Evolutionary conservation across 371 early-diverging fungal genomes (phyloP).

Genomic region (Haplosporangium sp.): DNA sequence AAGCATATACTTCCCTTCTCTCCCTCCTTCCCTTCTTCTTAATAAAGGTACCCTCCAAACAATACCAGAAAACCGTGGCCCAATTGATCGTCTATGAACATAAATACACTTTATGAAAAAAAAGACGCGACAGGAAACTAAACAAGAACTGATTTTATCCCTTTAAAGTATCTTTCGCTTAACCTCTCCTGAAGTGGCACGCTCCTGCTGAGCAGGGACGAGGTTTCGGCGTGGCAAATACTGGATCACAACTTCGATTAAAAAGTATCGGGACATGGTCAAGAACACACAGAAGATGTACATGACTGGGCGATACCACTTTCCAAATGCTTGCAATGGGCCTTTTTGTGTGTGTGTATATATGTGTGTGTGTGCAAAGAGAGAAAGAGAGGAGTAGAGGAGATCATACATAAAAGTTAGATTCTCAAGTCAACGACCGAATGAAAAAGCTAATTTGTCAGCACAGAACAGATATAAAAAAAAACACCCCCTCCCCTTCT

Average conservation of each 20-base stretch:
- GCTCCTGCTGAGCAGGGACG: conserved; percentile 9
- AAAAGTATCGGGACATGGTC: conserved; percentile 51
- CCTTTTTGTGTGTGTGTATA: too few species aligned
- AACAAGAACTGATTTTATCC: too few species aligned
- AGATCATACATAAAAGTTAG: neutral
- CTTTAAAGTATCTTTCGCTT: conserved; percentile 25
- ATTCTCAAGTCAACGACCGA: neutral
- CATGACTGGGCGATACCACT: conserved; percentile 57
- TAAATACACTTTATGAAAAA: neutral
- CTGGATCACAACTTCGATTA: conserved; percentile 51
- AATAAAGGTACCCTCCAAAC: too few species aligned
- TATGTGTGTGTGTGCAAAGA: too few species aligned
- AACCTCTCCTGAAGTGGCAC: neutral
- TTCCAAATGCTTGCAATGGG: conserved; percentile 48
- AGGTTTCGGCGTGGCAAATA: conserved; percentile 42
- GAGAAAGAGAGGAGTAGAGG: neutral
- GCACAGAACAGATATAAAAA: neutral
- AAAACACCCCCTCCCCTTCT: neutral
- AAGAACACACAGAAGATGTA: conserved; percentile 51
- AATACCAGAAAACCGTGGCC: too few species aligned
- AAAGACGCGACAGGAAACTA: too few species aligned
- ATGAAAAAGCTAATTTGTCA: neutral
- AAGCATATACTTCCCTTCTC: too few species aligned
- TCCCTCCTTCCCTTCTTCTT: too few species aligned
- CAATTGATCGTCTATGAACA: too few species aligned